These are phyloP conservation scores for Vicia villosa DNA, from an alignment of 306 rosid genomes.

Conservation along the genomic window DNA sequence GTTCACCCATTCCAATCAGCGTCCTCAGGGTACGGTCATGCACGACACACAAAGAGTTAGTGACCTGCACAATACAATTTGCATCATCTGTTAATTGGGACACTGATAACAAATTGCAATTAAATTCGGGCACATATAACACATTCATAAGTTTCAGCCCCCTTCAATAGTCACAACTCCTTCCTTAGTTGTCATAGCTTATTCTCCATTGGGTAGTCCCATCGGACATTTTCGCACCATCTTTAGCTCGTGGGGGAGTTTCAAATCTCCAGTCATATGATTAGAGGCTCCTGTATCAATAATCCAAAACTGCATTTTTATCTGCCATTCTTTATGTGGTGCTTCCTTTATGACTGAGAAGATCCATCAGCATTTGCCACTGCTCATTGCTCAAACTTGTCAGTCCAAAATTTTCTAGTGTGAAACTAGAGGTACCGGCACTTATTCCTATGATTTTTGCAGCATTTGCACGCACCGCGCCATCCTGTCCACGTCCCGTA, in stretches of 20 bases:
- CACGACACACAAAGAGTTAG: not conserved
- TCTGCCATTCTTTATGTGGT: not conserved
- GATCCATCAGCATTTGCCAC: not conserved
- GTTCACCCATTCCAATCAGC: not conserved
- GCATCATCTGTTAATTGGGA: not conserved
- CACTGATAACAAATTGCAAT: not conserved
- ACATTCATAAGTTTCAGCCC: not conserved
- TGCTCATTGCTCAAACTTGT: not conserved
- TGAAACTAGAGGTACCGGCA: not conserved
- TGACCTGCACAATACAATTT: not conserved
- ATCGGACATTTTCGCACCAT: not conserved
- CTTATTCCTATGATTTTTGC: not conserved
- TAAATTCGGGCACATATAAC: not conserved
- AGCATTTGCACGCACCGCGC: not conserved
- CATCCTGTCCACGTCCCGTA: not conserved
- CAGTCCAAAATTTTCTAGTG: not conserved
- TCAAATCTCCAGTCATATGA: not conserved
- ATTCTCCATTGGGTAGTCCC: not conserved
- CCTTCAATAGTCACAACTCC: not conserved
- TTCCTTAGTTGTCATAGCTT: not conserved
- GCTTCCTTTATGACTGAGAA: not conserved
- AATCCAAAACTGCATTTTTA: not conserved
- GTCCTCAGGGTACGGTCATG: not conserved
- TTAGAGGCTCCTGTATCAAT: conserved; percentile 1
- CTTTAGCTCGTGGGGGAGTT: not conserved